Evolutionary conservation across 768 basidiomycete species (phyloP).

Genomic region (Termitomyces sp.): DNA sequence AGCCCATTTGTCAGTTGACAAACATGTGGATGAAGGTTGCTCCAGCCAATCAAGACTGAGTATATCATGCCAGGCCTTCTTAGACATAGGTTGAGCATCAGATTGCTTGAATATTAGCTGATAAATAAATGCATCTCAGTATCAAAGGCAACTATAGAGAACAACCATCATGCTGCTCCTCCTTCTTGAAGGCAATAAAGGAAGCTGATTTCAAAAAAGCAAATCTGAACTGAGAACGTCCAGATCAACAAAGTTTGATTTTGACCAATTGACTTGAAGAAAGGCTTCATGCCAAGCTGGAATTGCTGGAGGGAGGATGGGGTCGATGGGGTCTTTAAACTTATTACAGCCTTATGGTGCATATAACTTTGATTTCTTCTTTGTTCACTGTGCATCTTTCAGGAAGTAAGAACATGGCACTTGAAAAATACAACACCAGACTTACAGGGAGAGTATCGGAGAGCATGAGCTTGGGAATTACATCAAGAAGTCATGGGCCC

Average conservation of each 20-base stretch:
- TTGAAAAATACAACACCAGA: background rate
- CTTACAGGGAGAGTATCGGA: constrained; percentile 4
- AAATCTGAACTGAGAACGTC: background rate
- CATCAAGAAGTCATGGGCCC: background rate
- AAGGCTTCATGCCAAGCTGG: constrained; percentile 2
- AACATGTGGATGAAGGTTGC: background rate
- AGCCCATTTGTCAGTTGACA: background rate
- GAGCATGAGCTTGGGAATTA: background rate
- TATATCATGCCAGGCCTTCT: constrained; percentile 2
- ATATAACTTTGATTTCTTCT: background rate
- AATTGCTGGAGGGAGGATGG: constrained; percentile 3
- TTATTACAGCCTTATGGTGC: background rate
- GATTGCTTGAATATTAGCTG: background rate
- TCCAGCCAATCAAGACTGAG: background rate
- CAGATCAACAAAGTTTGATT: background rate
- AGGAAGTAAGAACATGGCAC: background rate
- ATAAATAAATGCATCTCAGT: background rate
- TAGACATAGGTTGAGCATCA: constrained; percentile 2
- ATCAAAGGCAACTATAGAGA: constrained; percentile 6
- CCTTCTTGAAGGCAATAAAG: background rate
- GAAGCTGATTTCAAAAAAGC: constrained; percentile 4
- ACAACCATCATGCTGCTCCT: background rate
- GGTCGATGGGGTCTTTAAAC: constrained; percentile 7
- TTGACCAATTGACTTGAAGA: background rate
- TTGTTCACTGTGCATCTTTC: background rate